Evolutionary conservation across 225 moss, liverwort and hornwort species (phyloP).

Genomic region (Straminergon stramineum): DNA sequence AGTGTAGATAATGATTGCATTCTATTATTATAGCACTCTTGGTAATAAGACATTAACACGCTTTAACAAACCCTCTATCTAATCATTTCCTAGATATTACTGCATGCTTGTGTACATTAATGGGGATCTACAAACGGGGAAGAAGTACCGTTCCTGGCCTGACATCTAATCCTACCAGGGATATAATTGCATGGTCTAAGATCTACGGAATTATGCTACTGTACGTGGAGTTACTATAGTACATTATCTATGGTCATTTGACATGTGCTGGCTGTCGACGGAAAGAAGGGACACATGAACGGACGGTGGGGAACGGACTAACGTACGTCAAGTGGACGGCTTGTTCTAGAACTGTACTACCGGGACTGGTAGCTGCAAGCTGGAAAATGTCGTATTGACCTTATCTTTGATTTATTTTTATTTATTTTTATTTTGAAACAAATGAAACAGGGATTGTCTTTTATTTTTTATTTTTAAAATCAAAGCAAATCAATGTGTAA

Average conservation of each 20-base stretch:
- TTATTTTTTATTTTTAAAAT: too few relatives aligned
- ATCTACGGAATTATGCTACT: not conserved
- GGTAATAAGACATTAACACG: too few relatives aligned
- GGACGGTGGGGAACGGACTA: not conserved
- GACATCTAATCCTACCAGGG: rapidly evolving
- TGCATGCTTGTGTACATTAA: not conserved
- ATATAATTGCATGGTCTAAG: too few relatives aligned
- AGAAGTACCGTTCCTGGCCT: not conserved
- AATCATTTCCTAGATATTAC: not conserved
- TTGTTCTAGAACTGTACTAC: not conserved
- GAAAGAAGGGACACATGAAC: not conserved
- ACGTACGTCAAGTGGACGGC: not conserved
- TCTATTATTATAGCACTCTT: not conserved
- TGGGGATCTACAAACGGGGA: rapidly evolving
- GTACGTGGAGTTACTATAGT: not conserved
- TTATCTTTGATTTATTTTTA: not conserved
- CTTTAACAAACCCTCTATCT: not conserved
- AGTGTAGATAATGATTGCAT: not conserved
- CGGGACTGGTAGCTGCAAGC: not conserved
- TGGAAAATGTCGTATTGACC: not conserved
- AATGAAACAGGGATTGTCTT: too few relatives aligned
- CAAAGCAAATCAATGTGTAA: not conserved
- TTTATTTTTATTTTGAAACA: too few relatives aligned
- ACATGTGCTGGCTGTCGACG: not conserved
- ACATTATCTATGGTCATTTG: not conserved